Conservation (phyloP, 805 yeast species). For the Metschnikowia kunwiensis region DNA sequence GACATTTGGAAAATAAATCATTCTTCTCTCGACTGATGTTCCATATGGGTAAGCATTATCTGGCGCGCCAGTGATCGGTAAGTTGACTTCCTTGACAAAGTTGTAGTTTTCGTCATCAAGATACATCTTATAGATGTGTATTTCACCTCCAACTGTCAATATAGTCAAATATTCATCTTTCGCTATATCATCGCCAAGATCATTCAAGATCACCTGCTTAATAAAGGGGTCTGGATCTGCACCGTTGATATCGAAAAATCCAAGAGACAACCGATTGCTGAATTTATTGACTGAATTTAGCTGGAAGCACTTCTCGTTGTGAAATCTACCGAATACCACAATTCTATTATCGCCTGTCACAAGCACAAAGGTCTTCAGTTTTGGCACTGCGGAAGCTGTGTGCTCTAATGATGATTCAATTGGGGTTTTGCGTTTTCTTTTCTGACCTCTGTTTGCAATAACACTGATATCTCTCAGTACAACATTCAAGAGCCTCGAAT, state of each 20-base stretch:
- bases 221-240: constrained; percentile 69
- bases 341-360: constrained; percentile 77
- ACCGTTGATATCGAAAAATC: constrained; percentile 48
- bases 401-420: neutral
- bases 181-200: constrained; percentile 55
- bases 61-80: constrained; percentile 70
- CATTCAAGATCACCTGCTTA: constrained; percentile 61
- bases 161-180: constrained; percentile 66
- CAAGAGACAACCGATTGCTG: constrained; percentile 41
- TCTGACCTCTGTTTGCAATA: constrained; percentile 26
- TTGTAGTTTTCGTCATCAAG: constrained; percentile 44
- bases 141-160: constrained; percentile 78
- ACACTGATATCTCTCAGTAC: constrained; percentile 31
- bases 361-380: constrained; percentile 51
- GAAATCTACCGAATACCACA: constrained; percentile 57
- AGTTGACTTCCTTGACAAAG: constrained; percentile 43
- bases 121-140: constrained; percentile 60
- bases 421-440: constrained; percentile 23
- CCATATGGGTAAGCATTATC: constrained; percentile 71
- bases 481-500: constrained; percentile 47
- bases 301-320: constrained; percentile 52
- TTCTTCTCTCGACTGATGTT: constrained; percentile 64
- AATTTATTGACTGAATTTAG: constrained; percentile 48
- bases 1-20: constrained; percentile 55
- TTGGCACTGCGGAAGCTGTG: constrained; percentile 11